A percentile compares a stretch with the other conserved stretches of the same genome.
These are phyloP conservation scores for Dactylellina sp. DNA, from an alignment of 2,329 filamentous ascomycete species.

Conservation along the genomic window DNA sequence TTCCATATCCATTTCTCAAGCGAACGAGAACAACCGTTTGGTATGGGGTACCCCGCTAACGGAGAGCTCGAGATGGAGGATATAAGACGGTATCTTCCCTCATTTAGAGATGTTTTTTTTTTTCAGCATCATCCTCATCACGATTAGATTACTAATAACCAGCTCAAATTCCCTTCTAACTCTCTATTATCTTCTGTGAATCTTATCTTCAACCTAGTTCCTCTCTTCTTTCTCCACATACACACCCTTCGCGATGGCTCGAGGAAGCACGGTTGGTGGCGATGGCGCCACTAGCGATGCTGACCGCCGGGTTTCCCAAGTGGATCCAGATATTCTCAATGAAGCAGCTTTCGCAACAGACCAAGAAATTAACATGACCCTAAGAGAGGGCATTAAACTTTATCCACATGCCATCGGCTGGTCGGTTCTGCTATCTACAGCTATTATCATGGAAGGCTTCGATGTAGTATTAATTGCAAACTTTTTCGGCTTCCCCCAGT, in stretches of 20 bases:
- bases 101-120: slow-evolving; percentile 33
- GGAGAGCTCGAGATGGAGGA: slow-evolving; percentile 36
- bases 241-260: slow-evolving; percentile 20
- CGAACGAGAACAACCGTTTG: slow-evolving; percentile 38
- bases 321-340: slow-evolving; percentile 18
- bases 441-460: slow-evolving; percentile 67
- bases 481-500: slow-evolving; percentile 69
- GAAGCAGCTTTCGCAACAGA: slow-evolving; percentile 50
- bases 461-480: slow-evolving; percentile 62
- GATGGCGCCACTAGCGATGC: slow-evolving; percentile 5
- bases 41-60: slow-evolving; percentile 46
- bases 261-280: slow-evolving; percentile 26
- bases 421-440: slow-evolving; percentile 66
- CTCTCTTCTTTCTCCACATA: slow-evolving; percentile 7
- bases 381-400: slow-evolving; percentile 64
- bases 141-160: slow-evolving; percentile 12
- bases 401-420: slow-evolving; percentile 66
- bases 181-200: slow-evolving; percentile 1
- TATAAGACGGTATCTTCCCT: slow-evolving; percentile 43
- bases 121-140: slow-evolving; percentile 27
- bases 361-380: slow-evolving; percentile 76
- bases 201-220: neutral
- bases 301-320: slow-evolving; percentile 1
- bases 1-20: slow-evolving; percentile 36
- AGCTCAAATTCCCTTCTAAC: slow-evolving; percentile 1